These are phyloP conservation scores for Cyphellophora attinorum DNA, from an alignment of 2,329 filamentous ascomycete genomes.

Conservation along the genomic window DNA sequence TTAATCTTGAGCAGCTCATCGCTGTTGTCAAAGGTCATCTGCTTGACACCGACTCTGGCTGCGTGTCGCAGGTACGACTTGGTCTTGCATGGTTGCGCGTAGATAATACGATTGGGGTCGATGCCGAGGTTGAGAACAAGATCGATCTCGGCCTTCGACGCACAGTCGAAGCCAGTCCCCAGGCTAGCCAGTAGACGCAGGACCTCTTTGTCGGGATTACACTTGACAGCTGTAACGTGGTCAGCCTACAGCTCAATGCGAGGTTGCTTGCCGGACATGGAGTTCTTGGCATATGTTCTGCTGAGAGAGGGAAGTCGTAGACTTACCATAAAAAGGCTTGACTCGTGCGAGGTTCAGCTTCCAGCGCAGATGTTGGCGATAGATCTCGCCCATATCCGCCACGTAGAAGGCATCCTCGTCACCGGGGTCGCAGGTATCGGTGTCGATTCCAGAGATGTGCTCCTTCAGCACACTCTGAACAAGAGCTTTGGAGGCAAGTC, in stretches of 20 bases:
- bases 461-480: constrained; percentile 80
- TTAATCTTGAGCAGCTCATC: constrained; percentile 98
- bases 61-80: constrained; percentile 95
- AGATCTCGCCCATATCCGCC: constrained; percentile 94
- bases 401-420: constrained; percentile 98
- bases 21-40: constrained; percentile 99
- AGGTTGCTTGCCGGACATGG: too few species aligned
- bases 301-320: constrained; percentile 2
- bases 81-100: constrained; percentile 98
- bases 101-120: constrained; percentile 87
- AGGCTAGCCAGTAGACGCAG: constrained; percentile 78
- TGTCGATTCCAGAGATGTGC: constrained; percentile 74
- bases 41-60: constrained; percentile 71
- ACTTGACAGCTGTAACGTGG: constrained; percentile 70
- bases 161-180: constrained; percentile 94
- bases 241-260: too few species aligned
- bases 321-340: constrained; percentile 88
- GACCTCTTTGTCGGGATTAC: constrained; percentile 88
- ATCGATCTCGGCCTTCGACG: constrained; percentile 95
- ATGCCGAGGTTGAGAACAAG: constrained; percentile 75
- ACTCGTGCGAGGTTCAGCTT: constrained; percentile 87
- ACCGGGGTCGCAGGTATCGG: constrained; percentile 78
- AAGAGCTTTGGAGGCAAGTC: constrained; percentile 59
- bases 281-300: constrained; percentile 6
- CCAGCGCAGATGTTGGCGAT: constrained; percentile 97